Evolutionary conservation across 2,329 filamentous ascomycete species (phyloP).

Genomic region (Botryotinia convoluta): DNA sequence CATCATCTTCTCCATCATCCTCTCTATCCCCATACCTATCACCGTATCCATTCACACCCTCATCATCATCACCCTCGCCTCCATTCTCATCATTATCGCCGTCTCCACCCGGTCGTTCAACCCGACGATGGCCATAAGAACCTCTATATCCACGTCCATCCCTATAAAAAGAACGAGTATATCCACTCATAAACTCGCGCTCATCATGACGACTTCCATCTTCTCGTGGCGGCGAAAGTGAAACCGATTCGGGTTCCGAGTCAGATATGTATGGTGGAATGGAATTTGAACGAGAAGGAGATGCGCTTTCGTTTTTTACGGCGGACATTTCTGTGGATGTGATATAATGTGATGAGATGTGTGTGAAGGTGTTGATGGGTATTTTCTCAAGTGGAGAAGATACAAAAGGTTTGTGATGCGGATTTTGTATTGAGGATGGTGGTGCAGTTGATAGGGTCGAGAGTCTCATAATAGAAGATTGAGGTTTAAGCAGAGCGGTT

Average conservation of each 20-base stretch:
- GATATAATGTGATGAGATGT: background rate
- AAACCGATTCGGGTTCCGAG: background rate
- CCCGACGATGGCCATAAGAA: background rate
- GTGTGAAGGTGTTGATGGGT: background rate
- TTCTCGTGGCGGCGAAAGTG: background rate
- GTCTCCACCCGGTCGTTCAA: background rate
- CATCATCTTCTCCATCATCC: background rate
- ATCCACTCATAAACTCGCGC: background rate
- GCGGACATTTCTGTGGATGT: background rate
- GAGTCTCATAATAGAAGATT: background rate
- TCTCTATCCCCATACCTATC: background rate
- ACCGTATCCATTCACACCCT: no score
- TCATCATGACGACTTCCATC: background rate
- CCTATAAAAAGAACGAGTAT: background rate
- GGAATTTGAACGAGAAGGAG: background rate
- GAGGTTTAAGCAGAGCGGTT: background rate
- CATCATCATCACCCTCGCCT: background rate
- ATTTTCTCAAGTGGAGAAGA: background rate
- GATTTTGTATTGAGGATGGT: background rate
- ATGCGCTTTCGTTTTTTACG: background rate
- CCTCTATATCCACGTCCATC: background rate
- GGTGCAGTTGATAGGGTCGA: background rate
- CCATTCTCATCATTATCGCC: background rate
- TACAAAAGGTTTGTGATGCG: no score
- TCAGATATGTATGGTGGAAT: background rate